Base-by-base conservation (phyloP, 139 green algal genomes). In the Nannochloris sp. region DNA sequence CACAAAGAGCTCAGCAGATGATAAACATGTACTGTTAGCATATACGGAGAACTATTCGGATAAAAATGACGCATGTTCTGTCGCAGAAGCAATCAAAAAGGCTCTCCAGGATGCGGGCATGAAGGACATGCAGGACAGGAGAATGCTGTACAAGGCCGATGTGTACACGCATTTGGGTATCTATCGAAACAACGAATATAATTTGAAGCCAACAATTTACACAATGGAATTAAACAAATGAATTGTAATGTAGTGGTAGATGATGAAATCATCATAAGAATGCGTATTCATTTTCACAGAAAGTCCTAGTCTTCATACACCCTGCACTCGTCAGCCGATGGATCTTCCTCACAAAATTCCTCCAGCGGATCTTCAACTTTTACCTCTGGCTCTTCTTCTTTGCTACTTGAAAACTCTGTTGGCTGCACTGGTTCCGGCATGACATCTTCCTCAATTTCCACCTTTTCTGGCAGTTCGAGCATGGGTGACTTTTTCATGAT, bases 401-500 rank as follows among this genome's bases (percentile, higher is more conserved):
- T 15, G 11, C 7, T 16, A 12, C 19, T n/a, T 9, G 11, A 51
- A 12, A 16, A 6, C 9, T 16, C 50, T 12, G 5, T 57, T 6
- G 29, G 37, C 66, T 61, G 15, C n/a, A 36, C 5, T 1, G 49
- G 49, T 25, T 40, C 34, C 2, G 34, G 34, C 34, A 40, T 40
- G 7, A 11, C 23, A 34, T 58, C 19, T 31, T 58, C 50, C 19
- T 34, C 23, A 18, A 34, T n/a, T 37, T 58, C 50, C 15, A 58
- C 15, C 50, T 58, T 34, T n/a, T 37, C 50, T 37, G 50, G 50
- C 12, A 58, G 21, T 9, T 29, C 50, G 0, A 58, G 12, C 15
- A 29, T 58, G 29, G 50, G 50, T 23, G 43, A 34, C n/a, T 83
- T 69, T 44, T 83, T 80, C 31, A 87, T 55, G 25, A 87, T 72